Conservation (phyloP, 176 grass and related monocot genomes). For the Juncus effusus region DNA sequence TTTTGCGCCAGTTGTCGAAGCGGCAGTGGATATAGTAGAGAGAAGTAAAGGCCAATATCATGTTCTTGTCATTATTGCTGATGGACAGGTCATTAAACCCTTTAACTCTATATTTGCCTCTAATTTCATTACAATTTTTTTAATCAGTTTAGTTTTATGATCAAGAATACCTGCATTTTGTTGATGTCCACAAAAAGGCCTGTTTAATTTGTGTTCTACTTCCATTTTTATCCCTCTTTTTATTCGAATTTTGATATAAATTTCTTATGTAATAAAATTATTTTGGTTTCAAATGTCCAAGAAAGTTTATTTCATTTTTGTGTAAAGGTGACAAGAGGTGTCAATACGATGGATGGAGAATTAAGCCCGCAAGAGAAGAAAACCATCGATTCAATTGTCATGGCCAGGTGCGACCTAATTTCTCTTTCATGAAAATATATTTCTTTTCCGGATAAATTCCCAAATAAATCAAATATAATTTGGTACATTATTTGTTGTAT, state of each 20-base stretch:
- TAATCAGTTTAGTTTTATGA: too few species aligned
- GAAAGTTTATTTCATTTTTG: background rate
- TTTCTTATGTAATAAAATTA: background rate
- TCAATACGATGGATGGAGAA: constrained; percentile 47
- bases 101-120: constrained; percentile 1
- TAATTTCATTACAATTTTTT: constrained; percentile 1
- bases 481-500: background rate
- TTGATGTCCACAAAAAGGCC: too few species aligned
- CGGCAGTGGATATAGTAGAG: constrained; percentile 83
- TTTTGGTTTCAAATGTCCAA: background rate
- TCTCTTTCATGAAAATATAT: background rate
- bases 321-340: constrained; percentile 67
- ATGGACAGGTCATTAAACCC: constrained; percentile 59
- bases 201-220: too few species aligned
- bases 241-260: background rate
- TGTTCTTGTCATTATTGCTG: constrained; percentile 81
- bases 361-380: constrained; percentile 80
- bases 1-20: constrained; percentile 82
- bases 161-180: too few species aligned
- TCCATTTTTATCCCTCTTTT: too few species aligned
- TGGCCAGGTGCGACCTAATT: constrained; percentile 55
- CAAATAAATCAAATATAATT: constrained; percentile 1
- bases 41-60: constrained; percentile 74
- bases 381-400: constrained; percentile 84
- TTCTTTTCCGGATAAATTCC: background rate